Evolutionary conservation across 371 early-diverging fungal species (phyloP), one percentile per base, ranked within the genome.

Genomic region (Dipsacomyces acuminosporus): DNA sequence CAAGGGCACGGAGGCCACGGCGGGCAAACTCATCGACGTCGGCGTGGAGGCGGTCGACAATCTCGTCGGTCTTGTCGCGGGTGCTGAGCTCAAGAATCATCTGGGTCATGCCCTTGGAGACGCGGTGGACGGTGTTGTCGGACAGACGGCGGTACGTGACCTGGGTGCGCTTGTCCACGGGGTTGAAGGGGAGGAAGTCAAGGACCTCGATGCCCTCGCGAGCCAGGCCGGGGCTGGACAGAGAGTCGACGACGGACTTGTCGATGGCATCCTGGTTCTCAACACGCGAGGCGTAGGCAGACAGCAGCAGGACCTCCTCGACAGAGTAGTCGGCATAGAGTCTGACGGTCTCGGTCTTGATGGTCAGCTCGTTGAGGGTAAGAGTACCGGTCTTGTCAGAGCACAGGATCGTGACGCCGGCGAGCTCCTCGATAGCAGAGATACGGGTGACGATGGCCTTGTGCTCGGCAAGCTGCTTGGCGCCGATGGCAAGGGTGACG

Each of bases 301-400:
- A 81, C 30, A 73, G 71, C 36, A 77, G 75, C 36, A 86, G 78
- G 36, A 86, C 72, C 40, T 80, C 75, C 8, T 86, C 84, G 41
- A 62, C 72, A 49, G 72, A 65, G 44, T 73, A 69, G 33, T 64
- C 72, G n/a, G 80, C 73, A 61, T 84, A 84, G 54, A 75, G 75
- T 77, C 81, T 82, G 74, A 83, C 77, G 46, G 81, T 75, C 47
- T 80, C 74, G 51, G 76, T 70, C 60, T 80, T 80, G 50, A 91
- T 86, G 64, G 78, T 82, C 72, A 93, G 82, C 77, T 90, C 87
- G 80, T 93, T 93, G 54, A 90, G 82, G 30, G 96, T 96, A 51
- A 96, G 78, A 19, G 97, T 96, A 46, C 96, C 96, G 14, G 96
- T 96, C 81, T 96, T 96, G 80, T 94, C 96, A 9, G 91, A 88